Evolutionary conservation across 1,284 basidiomycete species (phyloP).

Genomic region (Leccinum pseudoinsigne): DNA sequence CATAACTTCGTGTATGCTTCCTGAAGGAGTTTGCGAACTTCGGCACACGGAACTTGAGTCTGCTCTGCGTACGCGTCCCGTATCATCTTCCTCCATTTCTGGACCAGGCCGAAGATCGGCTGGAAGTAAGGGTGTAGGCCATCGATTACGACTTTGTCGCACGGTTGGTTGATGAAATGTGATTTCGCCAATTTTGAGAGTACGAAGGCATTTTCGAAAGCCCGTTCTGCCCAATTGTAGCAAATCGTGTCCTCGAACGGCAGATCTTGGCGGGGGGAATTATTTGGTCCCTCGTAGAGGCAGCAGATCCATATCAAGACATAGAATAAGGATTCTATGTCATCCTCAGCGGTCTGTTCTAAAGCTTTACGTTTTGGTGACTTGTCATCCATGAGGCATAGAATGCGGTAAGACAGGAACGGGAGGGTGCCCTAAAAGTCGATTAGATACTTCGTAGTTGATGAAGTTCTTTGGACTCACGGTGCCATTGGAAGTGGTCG

Average conservation of each 20-base stretch:
- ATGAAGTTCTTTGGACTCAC: not conserved
- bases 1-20: not conserved
- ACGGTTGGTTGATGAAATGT: not conserved
- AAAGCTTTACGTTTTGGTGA: not conserved
- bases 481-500: not conserved
- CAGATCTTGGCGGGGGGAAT: not conserved
- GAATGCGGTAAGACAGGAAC: not conserved
- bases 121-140: not conserved
- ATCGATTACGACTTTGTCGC: not conserved
- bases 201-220: not conserved
- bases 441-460: not conserved
- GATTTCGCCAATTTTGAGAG: not conserved
- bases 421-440: not conserved
- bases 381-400: not conserved
- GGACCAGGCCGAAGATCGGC: not conserved
- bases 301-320: not conserved
- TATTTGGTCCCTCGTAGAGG: not conserved
- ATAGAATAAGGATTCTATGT: not conserved
- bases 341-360: not conserved
- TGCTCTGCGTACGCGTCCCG: not conserved
- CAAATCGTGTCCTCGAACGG: not conserved
- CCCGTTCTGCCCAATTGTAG: not conserved
- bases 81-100: not conserved
- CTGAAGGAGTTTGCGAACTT: not conserved
- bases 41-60: not conserved